Percentiles rank a stretch among this genome's conserved stretches.
Conservation (phyloP, 2,329 filamentous ascomycete species). For the Aureobasidium uvarum region DNA sequence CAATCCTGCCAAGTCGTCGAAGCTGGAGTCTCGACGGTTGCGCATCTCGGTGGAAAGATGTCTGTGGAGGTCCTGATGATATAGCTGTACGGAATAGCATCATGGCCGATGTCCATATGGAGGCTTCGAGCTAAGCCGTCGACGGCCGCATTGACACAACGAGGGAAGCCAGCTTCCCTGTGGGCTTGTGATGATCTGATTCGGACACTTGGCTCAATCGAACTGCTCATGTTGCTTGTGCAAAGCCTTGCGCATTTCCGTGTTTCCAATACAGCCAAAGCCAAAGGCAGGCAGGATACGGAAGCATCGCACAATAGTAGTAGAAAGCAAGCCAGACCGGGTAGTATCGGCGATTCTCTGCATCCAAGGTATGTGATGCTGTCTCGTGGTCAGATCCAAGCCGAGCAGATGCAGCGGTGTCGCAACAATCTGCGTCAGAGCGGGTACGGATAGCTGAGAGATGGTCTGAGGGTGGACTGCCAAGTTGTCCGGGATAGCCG, state of each 20-base stretch:
- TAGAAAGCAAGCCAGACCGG: constrained; percentile 30
- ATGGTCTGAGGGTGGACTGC: constrained; percentile 30
- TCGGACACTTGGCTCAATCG: background rate
- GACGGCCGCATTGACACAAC: background rate
- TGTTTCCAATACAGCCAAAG: constrained; percentile 35
- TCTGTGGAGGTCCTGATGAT: too few relatives aligned
- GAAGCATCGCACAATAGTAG: constrained; percentile 35
- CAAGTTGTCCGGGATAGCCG: constrained; percentile 30
- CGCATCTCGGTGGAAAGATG: background rate
- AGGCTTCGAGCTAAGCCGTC: background rate
- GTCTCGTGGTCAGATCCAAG: constrained; percentile 33
- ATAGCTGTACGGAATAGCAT: too few relatives aligned
- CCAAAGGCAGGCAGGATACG: constrained; percentile 38
- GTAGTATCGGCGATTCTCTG: constrained; percentile 29
- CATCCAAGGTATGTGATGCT: background rate
- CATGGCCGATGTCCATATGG: background rate
- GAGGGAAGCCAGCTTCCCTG: background rate
- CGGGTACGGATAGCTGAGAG: constrained; percentile 36
- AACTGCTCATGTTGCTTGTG: constrained; percentile 24
- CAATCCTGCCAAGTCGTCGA: background rate
- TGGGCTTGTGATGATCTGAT: background rate
- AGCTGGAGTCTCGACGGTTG: background rate
- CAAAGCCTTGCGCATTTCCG: constrained; percentile 29
- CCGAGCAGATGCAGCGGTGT: constrained; percentile 36
- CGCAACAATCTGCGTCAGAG: constrained; percentile 35